These are phyloP conservation scores for Amylocarpus encephaloides DNA, from an alignment of 2,329 filamentous ascomycete species.

Conservation along the genomic window DNA sequence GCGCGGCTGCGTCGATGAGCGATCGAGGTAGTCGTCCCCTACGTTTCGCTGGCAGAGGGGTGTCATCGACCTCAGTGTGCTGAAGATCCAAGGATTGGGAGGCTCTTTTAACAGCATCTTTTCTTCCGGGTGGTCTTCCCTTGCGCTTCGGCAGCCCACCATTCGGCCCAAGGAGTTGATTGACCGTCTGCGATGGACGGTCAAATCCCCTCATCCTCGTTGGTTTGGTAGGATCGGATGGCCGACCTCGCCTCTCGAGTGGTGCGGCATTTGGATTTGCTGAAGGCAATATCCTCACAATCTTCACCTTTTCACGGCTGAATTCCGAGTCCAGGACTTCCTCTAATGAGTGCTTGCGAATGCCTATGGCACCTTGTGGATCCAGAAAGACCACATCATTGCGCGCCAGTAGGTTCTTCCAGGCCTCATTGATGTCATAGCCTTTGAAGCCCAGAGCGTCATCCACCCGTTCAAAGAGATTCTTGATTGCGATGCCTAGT, in stretches of 20 bases:
- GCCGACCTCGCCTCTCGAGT: too few relatives aligned
- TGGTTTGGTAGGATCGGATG: too few relatives aligned
- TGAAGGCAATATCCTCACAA: not conserved
- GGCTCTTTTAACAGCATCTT: not conserved
- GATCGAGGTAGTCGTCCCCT: not conserved
- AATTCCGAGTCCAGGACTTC: constrained; percentile 3
- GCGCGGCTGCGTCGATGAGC: too few relatives aligned
- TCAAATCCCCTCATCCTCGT: too few relatives aligned
- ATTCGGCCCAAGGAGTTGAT: too few relatives aligned
- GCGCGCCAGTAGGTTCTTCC: constrained; percentile 5
- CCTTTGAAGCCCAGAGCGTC: not conserved
- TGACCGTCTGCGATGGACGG: too few relatives aligned
- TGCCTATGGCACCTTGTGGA: not conserved
- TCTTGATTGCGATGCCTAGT: constrained; percentile 6
- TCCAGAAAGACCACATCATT: constrained; percentile 7
- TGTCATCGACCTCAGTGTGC: too few relatives aligned
- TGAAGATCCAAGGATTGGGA: not conserved
- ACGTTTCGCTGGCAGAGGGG: not conserved
- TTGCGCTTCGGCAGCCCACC: too few relatives aligned
- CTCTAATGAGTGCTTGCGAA: constrained; percentile 1
- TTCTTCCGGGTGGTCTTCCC: too few relatives aligned
- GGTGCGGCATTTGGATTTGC: not conserved
- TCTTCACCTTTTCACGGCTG: constrained; percentile 1
- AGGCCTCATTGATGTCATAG: not conserved
- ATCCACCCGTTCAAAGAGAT: constrained; percentile 4